Evolutionary conservation across 768 basidiomycete genomes (phyloP), one percentile per base, ranked within the genome.

Genomic region (Rhizopogon vesiculosus): DNA sequence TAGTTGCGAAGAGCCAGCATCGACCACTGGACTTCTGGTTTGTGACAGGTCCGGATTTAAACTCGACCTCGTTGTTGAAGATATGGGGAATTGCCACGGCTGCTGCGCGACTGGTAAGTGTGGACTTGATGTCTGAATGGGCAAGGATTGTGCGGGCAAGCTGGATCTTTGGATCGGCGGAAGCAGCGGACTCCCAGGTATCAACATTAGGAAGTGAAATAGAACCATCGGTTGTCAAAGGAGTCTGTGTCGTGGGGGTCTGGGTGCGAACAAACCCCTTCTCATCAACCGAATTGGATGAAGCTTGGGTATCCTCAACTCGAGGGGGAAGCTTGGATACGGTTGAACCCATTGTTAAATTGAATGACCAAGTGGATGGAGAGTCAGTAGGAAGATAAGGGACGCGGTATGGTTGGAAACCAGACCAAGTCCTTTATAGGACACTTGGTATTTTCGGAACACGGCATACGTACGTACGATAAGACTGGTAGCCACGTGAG

Each of bases 1-100:
- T 94, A 7, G 91, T 90, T 2, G 94, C 91, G 68, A 98, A 98
- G 7, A 97, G 77, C 95, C 96, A 98, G 75, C 95, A 98, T 45
- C 95, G 78, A 1, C 95, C 95, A 55, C 87, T 90, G 66, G 79
- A 84, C 74, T 85, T 89, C 81, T 96, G 93, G 71, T 88, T 82
- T 12, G 92, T 94, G 59, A 94, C 75, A 9, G 93, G 93, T 2
- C 79, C 82, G 1, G 92, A 85, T 77, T 90, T 89, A 73, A 88
- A 87, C 53, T 86, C 87, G 19, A 97, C 65, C 58, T 83, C 76
- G 61, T 84, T 78, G 69, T 93, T 95, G 78, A 95, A 97, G 51
- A 95, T 78, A 68, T 91, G 89, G 44, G 77, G 72, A 65, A 90
- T 86, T 3, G 79, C 74, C 54, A 91, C 76, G 57, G 68, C 66